phyloP scores from a whole-genome alignment of 2,329 filamentous ascomycete species.

The Didymella sp. region DNA sequence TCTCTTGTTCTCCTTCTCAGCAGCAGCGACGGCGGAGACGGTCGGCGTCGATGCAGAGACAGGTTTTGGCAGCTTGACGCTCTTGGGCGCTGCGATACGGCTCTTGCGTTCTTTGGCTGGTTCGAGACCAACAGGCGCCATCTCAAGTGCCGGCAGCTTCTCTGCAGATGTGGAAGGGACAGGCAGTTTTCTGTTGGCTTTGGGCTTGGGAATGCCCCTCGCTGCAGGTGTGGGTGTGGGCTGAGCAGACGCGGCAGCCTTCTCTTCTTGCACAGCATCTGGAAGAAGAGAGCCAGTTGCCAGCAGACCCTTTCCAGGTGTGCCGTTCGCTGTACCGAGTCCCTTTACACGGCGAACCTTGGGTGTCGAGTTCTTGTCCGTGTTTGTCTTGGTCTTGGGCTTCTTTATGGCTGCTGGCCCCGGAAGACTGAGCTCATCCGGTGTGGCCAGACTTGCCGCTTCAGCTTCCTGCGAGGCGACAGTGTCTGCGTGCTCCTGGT shows the following conservation, averaged over 20 bases:
- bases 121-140: constrained; percentile 34
- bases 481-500: constrained; percentile 50
- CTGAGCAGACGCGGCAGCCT: constrained; percentile 11
- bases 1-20: constrained; percentile 32
- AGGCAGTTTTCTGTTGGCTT: constrained; percentile 27
- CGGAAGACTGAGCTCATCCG: constrained; percentile 41
- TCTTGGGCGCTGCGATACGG: constrained; percentile 45
- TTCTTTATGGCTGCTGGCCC: constrained; percentile 32
- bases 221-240: constrained; percentile 6
- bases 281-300: constrained; percentile 41
- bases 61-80: constrained; percentile 42
- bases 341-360: constrained; percentile 42
- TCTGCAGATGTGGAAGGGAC: constrained; percentile 28
- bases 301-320: constrained; percentile 48
- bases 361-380: constrained; percentile 41
- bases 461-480: constrained; percentile 37
- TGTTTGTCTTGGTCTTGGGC: constrained; percentile 26
- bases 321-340: constrained; percentile 48
- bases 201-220: constrained; percentile 30
- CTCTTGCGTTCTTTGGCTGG: constrained; percentile 37
- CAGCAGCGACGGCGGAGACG: background rate
- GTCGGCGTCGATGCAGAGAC: background rate
- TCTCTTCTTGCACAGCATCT: constrained; percentile 34
- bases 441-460: constrained; percentile 41
- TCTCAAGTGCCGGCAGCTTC: constrained; percentile 31